phyloP scores from a whole-genome alignment of 768 basidiomycete genomes.

The Pleurotus ostreatus region DNA sequence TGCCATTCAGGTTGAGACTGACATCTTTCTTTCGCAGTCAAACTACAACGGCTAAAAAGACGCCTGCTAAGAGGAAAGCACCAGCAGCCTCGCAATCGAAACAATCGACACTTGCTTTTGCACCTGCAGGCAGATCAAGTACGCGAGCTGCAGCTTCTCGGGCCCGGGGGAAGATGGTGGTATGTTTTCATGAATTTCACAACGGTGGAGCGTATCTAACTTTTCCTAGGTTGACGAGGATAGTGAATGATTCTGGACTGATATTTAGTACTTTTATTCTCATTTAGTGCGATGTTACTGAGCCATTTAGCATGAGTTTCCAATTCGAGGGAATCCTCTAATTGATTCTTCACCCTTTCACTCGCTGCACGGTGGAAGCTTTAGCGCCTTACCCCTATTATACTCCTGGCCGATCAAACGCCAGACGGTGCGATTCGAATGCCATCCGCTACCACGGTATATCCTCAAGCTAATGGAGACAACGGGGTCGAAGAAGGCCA shows the following conservation, averaged over 20 bases:
- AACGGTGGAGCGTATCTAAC: background rate
- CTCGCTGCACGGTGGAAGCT: no score
- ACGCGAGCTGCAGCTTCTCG: slow-evolving; percentile 65
- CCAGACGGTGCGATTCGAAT: no score
- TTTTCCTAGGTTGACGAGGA: slow-evolving; percentile 23
- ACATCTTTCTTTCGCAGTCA: slow-evolving; percentile 20
- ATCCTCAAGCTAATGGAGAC: no score
- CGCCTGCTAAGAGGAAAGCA: slow-evolving; percentile 49
- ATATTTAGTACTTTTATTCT: no score
- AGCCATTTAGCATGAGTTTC: no score
- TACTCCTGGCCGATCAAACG: no score
- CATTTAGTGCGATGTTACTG: no score
- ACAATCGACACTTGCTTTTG: slow-evolving; percentile 61
- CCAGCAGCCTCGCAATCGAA: slow-evolving; percentile 39
- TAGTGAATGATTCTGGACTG: slow-evolving; percentile 13
- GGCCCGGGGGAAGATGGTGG: slow-evolving; percentile 62
- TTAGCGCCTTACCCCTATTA: no score
- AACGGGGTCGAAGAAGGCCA: no score
- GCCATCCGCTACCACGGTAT: no score
- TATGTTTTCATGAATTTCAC: slow-evolving; percentile 18
- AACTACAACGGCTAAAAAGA: slow-evolving; percentile 30
- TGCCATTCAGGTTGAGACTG: background rate
- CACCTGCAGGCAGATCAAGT: slow-evolving; percentile 53
- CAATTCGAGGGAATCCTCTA: no score
- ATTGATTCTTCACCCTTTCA: no score